These are phyloP conservation scores for Lasiodiplodia sp. DNA, from an alignment of 2,329 filamentous ascomycete species.

Conservation along the genomic window DNA sequence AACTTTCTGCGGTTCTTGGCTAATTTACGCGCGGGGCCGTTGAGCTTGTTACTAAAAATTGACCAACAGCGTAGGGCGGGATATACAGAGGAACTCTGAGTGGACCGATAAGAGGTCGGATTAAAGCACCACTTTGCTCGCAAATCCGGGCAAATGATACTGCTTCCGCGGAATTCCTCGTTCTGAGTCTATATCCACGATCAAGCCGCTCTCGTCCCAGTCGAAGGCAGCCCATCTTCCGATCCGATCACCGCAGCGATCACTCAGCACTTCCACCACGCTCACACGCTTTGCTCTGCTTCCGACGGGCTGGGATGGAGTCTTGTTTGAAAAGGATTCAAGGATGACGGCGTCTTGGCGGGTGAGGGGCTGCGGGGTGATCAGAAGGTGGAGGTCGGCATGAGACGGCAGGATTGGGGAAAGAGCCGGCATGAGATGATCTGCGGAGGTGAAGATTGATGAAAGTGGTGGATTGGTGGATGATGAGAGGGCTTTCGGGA, in stretches of 20 bases:
- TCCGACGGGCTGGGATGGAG: background rate
- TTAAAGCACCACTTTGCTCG: conserved; percentile 8
- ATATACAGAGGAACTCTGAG: background rate
- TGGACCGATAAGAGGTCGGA: background rate
- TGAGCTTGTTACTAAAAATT: background rate
- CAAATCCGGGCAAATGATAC: conserved; percentile 8
- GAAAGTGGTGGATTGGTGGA: conserved; percentile 32
- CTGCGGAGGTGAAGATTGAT: conserved; percentile 50
- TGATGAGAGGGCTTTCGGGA: conserved; percentile 19
- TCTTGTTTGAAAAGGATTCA: conserved; percentile 34
- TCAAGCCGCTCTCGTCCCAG: background rate
- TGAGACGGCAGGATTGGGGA: conserved; percentile 44
- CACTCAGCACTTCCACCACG: conserved; percentile 55
- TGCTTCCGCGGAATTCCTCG: conserved; percentile 4
- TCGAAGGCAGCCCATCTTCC: conserved; percentile 46
- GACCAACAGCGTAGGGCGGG: background rate
- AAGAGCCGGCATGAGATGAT: conserved; percentile 46
- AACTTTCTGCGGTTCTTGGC: background rate
- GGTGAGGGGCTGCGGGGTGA: conserved; percentile 47
- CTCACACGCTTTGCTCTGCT: conserved; percentile 38
- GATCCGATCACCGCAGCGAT: conserved; percentile 46
- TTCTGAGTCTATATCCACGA: background rate
- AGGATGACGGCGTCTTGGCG: conserved; percentile 45
- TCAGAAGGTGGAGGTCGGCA: conserved; percentile 51
- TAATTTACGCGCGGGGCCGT: background rate